Evolutionary conservation across 225 moss, liverwort and hornwort genomes (phyloP).

Genomic region (Climacium dendroides): DNA sequence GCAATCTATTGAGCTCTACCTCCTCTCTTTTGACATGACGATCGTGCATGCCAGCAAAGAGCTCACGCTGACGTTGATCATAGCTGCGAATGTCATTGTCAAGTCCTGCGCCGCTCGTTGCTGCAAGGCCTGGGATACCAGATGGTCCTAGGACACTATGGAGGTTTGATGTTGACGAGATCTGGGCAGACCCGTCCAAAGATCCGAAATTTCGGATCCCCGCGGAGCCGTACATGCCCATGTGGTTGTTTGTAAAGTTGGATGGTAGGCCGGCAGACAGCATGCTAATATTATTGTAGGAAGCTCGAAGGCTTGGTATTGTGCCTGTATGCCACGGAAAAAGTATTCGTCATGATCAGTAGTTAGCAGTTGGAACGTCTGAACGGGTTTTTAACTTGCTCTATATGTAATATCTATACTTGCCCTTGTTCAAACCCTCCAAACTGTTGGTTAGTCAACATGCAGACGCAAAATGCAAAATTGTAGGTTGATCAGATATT

Average conservation of each 20-base stretch:
- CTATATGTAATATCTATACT: not conserved
- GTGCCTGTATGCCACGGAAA: constrained; percentile 19
- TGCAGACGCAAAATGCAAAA: not conserved
- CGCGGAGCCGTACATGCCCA: constrained; percentile 66
- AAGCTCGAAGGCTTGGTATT: constrained; percentile 67
- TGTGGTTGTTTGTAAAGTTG: constrained; percentile 87
- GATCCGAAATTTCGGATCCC: constrained; percentile 75
- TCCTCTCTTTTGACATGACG: constrained; percentile 53
- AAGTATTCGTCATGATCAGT: not conserved
- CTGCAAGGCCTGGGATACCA: constrained; percentile 82
- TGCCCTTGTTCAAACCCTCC: not conserved
- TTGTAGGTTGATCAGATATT: not conserved
- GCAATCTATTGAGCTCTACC: constrained; percentile 1
- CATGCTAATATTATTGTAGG: constrained; percentile 55
- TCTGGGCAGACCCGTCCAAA: constrained; percentile 62
- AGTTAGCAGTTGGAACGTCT: not conserved
- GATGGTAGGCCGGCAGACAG: constrained; percentile 92
- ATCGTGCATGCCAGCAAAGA: constrained; percentile 55
- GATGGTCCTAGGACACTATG: constrained; percentile 53
- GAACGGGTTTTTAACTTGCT: not conserved
- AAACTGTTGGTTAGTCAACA: not conserved
- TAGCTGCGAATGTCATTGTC: constrained; percentile 58
- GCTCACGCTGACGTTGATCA: constrained; percentile 50
- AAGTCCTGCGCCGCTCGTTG: constrained; percentile 59
- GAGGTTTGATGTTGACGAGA: constrained; percentile 49